These are phyloP conservation scores for Botrytis sinoallii DNA, from an alignment of 2,329 filamentous ascomycete genomes.

Conservation along the genomic window DNA sequence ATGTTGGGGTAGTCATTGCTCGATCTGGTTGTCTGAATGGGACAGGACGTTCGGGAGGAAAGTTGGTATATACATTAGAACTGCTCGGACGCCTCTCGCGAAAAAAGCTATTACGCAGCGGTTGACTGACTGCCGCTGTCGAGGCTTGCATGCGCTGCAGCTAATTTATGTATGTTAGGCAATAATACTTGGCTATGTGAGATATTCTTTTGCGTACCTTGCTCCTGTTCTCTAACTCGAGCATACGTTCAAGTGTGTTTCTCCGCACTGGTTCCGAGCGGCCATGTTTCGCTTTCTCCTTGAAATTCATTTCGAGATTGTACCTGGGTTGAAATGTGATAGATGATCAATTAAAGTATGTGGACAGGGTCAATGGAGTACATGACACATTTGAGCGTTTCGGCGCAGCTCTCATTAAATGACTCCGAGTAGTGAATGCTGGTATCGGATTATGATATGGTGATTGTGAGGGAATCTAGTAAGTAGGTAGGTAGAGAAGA, in stretches of 20 bases:
- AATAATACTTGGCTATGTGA: slow-evolving; percentile 29
- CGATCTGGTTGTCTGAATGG: slow-evolving; percentile 21
- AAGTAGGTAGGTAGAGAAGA: neutral
- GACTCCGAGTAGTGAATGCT: neutral
- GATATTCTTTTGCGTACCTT: slow-evolving; percentile 47
- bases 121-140: neutral
- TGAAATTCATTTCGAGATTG: slow-evolving; percentile 21
- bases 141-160: slow-evolving; percentile 40
- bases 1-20: slow-evolving; percentile 30
- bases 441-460: neutral
- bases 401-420: neutral
- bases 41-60: slow-evolving; percentile 4
- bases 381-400: slow-evolving; percentile 2
- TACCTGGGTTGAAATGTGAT: slow-evolving; percentile 9
- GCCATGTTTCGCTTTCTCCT: slow-evolving; percentile 23
- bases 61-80: slow-evolving; percentile 20
- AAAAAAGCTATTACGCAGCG: slow-evolving; percentile 8
- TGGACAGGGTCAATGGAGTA: neutral
- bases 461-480: slow-evolving; percentile 6
- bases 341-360: neutral
- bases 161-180: slow-evolving; percentile 38
- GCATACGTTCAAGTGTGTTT: slow-evolving; percentile 51
- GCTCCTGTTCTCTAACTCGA: slow-evolving; percentile 56
- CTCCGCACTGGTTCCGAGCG: slow-evolving; percentile 23
- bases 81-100: slow-evolving; percentile 13